A percentile compares a stretch with the other conserved stretches of the same genome.
These are phyloP conservation scores for Cerrena zonata DNA, from an alignment of 1,284 basidiomycete species.

Conservation along the genomic window DNA sequence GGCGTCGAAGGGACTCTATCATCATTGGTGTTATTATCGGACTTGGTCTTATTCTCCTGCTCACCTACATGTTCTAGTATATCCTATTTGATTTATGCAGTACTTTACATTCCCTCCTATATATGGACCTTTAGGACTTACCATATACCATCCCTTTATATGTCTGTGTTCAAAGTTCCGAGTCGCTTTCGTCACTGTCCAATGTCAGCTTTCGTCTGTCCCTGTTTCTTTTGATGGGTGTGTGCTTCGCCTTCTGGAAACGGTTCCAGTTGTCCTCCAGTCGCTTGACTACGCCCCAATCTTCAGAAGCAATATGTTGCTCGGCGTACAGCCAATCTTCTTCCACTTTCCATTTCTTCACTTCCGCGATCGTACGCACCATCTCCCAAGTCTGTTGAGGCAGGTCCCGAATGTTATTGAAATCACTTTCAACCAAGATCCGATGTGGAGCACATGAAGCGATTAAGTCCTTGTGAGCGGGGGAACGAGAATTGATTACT, in stretches of 20 bases:
- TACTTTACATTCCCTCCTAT: neutral
- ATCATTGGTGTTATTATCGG: constrained; percentile 86
- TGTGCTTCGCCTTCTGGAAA: constrained; percentile 48
- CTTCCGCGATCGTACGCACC: constrained; percentile 52
- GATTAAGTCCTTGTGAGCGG: constrained; percentile 54
- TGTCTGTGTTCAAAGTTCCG: neutral
- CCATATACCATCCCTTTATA: neutral
- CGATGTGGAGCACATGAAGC: constrained; percentile 51
- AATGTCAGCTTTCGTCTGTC: constrained; percentile 9
- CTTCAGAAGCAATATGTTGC: constrained; percentile 30
- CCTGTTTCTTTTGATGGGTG: constrained; percentile 14
- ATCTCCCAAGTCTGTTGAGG: constrained; percentile 65
- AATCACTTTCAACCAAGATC: constrained; percentile 76
- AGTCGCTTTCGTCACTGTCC: constrained; percentile 1
- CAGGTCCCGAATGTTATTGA: constrained; percentile 47
- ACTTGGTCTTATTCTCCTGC: constrained; percentile 71
- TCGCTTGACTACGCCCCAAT: constrained; percentile 58
- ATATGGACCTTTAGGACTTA: neutral
- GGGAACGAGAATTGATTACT: constrained; percentile 66
- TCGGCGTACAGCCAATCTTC: constrained; percentile 39
- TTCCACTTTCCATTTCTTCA: constrained; percentile 65
- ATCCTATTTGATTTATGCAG: neutral
- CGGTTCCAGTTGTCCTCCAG: constrained; percentile 62
- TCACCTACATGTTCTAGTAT: constrained; percentile 63
- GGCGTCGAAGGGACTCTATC: constrained; percentile 83